phyloP scores from a whole-genome alignment of 2,329 filamentous ascomycete genomes.

The Arthrobotrys megalospora region DNA sequence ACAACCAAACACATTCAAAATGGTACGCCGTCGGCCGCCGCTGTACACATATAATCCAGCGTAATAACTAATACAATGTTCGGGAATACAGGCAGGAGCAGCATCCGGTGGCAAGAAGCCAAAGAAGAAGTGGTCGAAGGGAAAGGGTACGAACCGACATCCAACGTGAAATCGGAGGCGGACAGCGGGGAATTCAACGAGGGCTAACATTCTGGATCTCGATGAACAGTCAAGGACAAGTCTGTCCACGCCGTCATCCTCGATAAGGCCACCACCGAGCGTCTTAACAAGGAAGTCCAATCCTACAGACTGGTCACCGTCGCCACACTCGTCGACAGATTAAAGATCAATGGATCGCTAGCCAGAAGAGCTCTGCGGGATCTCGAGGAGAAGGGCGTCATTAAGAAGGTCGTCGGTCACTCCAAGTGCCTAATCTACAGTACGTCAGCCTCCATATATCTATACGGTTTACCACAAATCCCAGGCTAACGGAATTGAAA shows the following conservation, averaged over 20 bases:
- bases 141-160: constrained; percentile 70
- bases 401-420: constrained; percentile 97
- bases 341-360: constrained; percentile 99
- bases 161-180: constrained; percentile 64
- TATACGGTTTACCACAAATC: not conserved
- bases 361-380: constrained; percentile 90
- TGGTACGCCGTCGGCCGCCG: constrained; percentile 48
- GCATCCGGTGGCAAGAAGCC: constrained; percentile 81
- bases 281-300: constrained; percentile 99
- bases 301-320: constrained; percentile 99
- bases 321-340: constrained; percentile 96
- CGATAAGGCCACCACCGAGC: constrained; percentile 97
- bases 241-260: constrained; percentile 99
- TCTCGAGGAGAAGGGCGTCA: constrained; percentile 97
- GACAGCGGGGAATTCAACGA: constrained; percentile 65
- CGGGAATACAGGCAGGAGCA: constrained; percentile 69
- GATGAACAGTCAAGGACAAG: constrained; percentile 95
- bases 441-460: constrained; percentile 69
- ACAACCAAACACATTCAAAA: constrained; percentile 61
- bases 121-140: constrained; percentile 85
- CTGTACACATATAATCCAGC: constrained; percentile 9
- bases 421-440: constrained; percentile 99
- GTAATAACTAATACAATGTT: constrained; percentile 45
- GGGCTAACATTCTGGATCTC: constrained; percentile 70
- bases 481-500: constrained; percentile 23